These are phyloP conservation scores for Tricholoma sp. DNA, from an alignment of 768 basidiomycete species.

Conservation along the genomic window DNA sequence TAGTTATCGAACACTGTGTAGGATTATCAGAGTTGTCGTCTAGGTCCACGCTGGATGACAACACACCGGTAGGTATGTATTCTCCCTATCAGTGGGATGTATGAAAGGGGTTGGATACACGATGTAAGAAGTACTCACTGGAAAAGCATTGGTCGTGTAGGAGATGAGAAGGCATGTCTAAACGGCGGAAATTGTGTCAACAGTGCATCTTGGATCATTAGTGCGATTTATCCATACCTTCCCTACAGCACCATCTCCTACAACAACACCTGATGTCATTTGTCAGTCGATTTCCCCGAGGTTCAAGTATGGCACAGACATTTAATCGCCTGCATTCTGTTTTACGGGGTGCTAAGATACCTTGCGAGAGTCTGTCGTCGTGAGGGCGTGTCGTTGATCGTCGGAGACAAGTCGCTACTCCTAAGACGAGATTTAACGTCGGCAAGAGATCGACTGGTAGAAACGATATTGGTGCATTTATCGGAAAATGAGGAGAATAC, in stretches of 20 bases:
- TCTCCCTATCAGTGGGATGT: constrained; percentile 59
- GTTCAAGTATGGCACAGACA: constrained; percentile 41
- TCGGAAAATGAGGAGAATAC: constrained; percentile 2
- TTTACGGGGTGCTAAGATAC: constrained; percentile 17
- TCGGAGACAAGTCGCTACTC: constrained; percentile 14
- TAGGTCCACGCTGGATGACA: not conserved
- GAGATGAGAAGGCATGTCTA: constrained; percentile 99
- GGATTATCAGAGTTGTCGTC: constrained; percentile 7
- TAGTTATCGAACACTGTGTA: constrained; percentile 94
- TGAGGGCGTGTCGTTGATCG: constrained; percentile 19
- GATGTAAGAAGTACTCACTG: constrained; percentile 47
- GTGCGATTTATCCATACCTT: constrained; percentile 54
- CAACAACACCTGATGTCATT: constrained; percentile 80
- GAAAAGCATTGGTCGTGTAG: constrained; percentile 98
- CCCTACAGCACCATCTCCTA: constrained; percentile 97
- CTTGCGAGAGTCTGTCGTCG: constrained; percentile 13
- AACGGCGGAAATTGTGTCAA: constrained; percentile 6
- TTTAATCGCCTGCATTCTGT: constrained; percentile 87
- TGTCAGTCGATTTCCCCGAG: constrained; percentile 25
- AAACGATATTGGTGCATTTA: not conserved
- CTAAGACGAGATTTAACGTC: not conserved
- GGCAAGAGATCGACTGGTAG: not conserved
- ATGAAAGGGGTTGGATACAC: constrained; percentile 13
- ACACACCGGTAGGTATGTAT: constrained; percentile 88
- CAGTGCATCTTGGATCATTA: not conserved